Base-by-base conservation (phyloP, 208 protist species). In the Trypanosoma brucei region DNA sequence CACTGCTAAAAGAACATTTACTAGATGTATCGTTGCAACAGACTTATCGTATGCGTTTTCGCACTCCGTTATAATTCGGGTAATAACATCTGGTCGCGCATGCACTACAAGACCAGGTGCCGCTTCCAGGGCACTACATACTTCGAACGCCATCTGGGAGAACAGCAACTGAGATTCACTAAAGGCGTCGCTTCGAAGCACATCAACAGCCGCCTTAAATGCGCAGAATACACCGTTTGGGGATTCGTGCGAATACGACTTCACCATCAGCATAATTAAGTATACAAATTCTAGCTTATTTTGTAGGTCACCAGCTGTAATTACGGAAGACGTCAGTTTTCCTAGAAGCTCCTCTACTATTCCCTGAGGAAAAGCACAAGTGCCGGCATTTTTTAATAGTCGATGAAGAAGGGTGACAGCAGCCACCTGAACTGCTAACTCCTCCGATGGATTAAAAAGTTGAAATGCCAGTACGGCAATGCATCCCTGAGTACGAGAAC, bases 31-130 rank as follows among this genome's bases (percentile, higher is more conserved):
- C 34, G 88, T 94, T 33, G 88, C 84, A 50, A 86, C 75, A 1
- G 88, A 90, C 61, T 94, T 94, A 22, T 82, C 77, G 8, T 78
- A 58, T 40, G 72, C 64, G 55, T 94, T 90, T 11, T 76, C 74
- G 11, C 72, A 60, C 54, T 78, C 75, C 35, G 84, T 63, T 64
- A 94, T 79, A 14, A 94, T 76, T 62, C 75, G 55, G 37, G 69
- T 56, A 39, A 91, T 59, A 9, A 74, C 68, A 36, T 83, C 72
- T 13, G 87, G 72, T 38, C 75, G 78, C 31, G 83, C 75, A 37
- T 69, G 59, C n/a, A 13, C 33, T 1, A 84, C 46, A 38, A 80
- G 65, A 35, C 38, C 54, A 13, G 84, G 81, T 53, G 66, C 22
- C 1, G 35, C 31, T 9, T 37, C 75, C 36, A 92, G 48, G 11